Base-by-base conservation (phyloP, 345 rosid species). In the Hypericum androsaemum region DNA sequence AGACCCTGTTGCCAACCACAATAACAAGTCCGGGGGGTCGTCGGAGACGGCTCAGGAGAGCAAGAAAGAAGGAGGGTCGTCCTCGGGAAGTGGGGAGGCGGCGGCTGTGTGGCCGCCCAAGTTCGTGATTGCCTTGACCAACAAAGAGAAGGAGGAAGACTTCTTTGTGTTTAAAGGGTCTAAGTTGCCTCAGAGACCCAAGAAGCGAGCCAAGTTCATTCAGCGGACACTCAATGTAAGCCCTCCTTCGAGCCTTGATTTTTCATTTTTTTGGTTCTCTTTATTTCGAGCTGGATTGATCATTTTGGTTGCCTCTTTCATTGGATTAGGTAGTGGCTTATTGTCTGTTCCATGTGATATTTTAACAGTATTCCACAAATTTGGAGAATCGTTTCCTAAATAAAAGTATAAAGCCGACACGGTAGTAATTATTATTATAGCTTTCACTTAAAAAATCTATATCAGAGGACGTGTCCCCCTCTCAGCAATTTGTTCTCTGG, bases 81-180 rank as follows among this genome's bases (percentile, higher is more conserved):
- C 84, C 0, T 81, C 79, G 12, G 77, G 82, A 41, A 80, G 86
- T 61, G 90, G 81, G 41, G 84, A 77, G 32, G 32, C 32, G 5
- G 63, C 81, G 10, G 37, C 58, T 0, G 72, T 72, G 7, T 83
- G 90, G 90, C 90, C 90, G 14, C 86, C 86, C 3, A 83, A 80
- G 51, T 80, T 83, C 69, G 76, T 70, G 76, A 80, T 83, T 65
- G 83, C 81, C 49, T 64, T 84, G 52, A 80, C 92, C 7, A 80
- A 80, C 63, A 84, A 84, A 67, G 92, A 84, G 76, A 84, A 84
- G 52, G 92, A 84, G 49, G 92, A 84, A 58, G 92, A 84, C 64
- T 84, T 84, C 78, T 15, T 78, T 68, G 78, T 71, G 35, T 65
- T 84, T 58, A 84, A 84, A 61, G 92, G 92, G 6, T 80, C 92